Conservation (phyloP, 176 grass and related monocot species). For the Zizania latifolia region DNA sequence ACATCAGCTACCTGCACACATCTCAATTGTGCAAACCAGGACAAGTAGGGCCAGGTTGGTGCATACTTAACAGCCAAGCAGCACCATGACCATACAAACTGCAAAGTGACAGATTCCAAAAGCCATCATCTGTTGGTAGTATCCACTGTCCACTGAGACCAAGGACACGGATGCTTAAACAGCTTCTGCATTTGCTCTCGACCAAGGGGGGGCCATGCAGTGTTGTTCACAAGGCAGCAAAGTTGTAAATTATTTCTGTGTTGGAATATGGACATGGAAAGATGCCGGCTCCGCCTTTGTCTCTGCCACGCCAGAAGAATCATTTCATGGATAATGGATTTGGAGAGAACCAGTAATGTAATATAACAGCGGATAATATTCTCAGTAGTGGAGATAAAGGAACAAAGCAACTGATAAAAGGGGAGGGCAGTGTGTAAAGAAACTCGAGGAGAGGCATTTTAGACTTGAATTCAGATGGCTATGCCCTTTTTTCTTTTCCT, state of each 20-base stretch:
- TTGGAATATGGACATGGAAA: not conserved
- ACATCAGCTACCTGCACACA: not conserved
- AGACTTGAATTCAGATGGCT: not conserved
- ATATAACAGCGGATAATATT: slow-evolving; percentile 2
- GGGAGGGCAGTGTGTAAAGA: not conserved
- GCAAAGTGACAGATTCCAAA: slow-evolving; percentile 14
- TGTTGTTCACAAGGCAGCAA: not conserved
- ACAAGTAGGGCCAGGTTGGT: slow-evolving; percentile 14
- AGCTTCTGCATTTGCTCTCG: not conserved
- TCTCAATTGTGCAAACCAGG: not conserved
- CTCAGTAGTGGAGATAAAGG: slow-evolving; percentile 16
- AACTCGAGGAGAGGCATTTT: not conserved
- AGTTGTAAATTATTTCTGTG: slow-evolving; percentile 5
- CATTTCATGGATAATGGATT: slow-evolving; percentile 33
- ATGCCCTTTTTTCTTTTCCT: not conserved
- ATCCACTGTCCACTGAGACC: slow-evolving; percentile 20
- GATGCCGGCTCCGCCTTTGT: slow-evolving; percentile 32
- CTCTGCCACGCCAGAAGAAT: slow-evolving; percentile 35
- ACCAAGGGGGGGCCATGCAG: not conserved
- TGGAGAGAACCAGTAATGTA: slow-evolving; percentile 6
- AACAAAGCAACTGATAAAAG: slow-evolving; percentile 24
- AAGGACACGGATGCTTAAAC: not conserved
- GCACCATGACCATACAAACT: slow-evolving; percentile 5
- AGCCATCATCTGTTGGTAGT: slow-evolving; percentile 29
- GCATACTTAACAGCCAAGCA: slow-evolving; percentile 1